Conservation (phyloP, 2,329 filamentous ascomycete species). For the Aureobasidium musti region DNA sequence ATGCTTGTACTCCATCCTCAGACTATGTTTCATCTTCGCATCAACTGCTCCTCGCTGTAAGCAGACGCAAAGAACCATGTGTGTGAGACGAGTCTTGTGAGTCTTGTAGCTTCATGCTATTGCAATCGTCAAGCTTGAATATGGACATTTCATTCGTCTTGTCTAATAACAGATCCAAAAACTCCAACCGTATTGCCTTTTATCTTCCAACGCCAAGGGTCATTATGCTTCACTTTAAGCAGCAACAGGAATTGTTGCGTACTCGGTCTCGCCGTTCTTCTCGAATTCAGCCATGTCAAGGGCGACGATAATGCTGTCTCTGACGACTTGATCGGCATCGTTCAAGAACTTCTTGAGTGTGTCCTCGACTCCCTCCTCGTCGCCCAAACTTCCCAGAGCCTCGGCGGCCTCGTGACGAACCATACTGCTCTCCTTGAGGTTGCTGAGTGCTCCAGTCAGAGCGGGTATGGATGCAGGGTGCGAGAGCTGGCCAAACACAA, state of each 20-base stretch:
- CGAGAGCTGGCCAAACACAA: conserved; percentile 94
- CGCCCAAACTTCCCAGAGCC: conserved; percentile 88
- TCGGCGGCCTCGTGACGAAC: conserved; percentile 97
- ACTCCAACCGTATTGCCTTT: conserved; percentile 18
- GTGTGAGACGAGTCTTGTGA: neutral
- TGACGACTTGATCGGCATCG: conserved; percentile 89
- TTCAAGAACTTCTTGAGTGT: conserved; percentile 79
- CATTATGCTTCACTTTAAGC: conserved; percentile 46
- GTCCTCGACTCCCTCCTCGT: conserved; percentile 90
- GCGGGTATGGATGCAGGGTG: conserved; percentile 97
- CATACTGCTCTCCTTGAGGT: conserved; percentile 87
- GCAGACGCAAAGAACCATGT: neutral
- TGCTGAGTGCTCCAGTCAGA: conserved; percentile 73
- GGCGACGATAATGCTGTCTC: conserved; percentile 92
- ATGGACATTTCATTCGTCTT: conserved; percentile 20
- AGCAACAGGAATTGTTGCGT: conserved; percentile 74
- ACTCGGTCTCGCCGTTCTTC: conserved; percentile 82
- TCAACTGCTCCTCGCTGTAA: neutral
- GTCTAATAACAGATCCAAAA: conserved; percentile 19
- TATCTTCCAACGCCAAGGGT: conserved; percentile 15
- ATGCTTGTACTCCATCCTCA: neutral
- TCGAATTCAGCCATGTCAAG: conserved; percentile 98
- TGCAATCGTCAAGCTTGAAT: neutral
- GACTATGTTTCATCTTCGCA: neutral
- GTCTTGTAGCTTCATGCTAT: neutral